Percentiles rank a stretch among this genome's conserved stretches.
phyloP scores from a whole-genome alignment of 768 basidiomycete genomes.

The Russula earlei region DNA sequence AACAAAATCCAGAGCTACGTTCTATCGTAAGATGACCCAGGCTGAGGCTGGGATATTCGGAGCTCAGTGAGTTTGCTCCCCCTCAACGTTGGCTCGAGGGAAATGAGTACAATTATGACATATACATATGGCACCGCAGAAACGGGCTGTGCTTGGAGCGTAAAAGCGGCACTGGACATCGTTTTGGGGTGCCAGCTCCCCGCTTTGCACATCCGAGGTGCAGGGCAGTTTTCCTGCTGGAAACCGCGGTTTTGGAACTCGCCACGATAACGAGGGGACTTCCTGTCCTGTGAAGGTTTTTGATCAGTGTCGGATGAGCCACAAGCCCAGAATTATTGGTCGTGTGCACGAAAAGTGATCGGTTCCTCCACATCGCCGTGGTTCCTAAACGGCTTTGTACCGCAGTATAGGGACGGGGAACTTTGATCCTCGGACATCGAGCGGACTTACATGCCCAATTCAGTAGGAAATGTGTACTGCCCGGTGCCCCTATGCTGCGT shows the following conservation, averaged over 20 bases:
- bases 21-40: not conserved
- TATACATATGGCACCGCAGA: not conserved
- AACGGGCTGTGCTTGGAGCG: not conserved
- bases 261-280: not conserved
- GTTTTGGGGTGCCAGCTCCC: not conserved
- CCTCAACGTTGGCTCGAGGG: not conserved
- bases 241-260: not conserved
- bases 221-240: not conserved
- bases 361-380: not conserved
- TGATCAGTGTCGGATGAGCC: not conserved
- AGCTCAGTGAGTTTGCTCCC: not conserved
- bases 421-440: not conserved
- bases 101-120: not conserved
- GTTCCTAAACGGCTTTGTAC: not conserved
- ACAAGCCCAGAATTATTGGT: constrained; percentile 4
- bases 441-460: not conserved
- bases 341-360: constrained; percentile 10
- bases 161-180: not conserved
- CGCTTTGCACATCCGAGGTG: not conserved
- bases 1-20: not conserved
- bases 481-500: not conserved
- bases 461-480: not conserved
- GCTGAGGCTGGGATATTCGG: not conserved
- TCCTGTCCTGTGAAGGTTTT: not conserved
- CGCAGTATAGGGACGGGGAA: not conserved